Evolutionary conservation across 805 yeast genomes (phyloP), one percentile per base, ranked within the genome.

Genomic region (Komagataella ulmi): DNA sequence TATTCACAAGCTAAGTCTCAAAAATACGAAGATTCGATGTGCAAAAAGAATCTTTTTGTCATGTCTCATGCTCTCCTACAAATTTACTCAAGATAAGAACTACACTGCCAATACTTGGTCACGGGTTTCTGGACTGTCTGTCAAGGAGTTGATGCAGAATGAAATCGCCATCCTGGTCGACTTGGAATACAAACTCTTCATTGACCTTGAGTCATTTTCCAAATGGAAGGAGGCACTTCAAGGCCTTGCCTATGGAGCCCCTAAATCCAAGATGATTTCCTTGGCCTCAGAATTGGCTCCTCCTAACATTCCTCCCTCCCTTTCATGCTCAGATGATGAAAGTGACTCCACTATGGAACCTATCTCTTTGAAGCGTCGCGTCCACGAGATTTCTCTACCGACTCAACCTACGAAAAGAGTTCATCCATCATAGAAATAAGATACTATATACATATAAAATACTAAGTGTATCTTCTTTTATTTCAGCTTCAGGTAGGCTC

Each of bases 31-130:
- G 17, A 40, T 24, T 19, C 57, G 55, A 50, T 81, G 85, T 59
- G 83, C 88, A 6, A 80, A 85, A 58, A 77, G 85, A 55, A 74
- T 80, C 46, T 81, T 88, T 55, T 71, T 88, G 54, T 76, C 82
- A 2, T 76, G 86, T 59, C 63, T 88, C 51, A 84, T 87, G 51
- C 68, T 88, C 44, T 81, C 93, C 3, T 76, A 83, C 50, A 88
- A 88, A 62, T 85, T 80, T 63, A 71, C 75, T 54, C 88, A 81
- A 61, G 96, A 88, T 65, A 76, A 79, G 50, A 83, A 82, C 61
- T 85, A 77, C 64, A 72, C 85, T 30, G 73, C 84, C 57, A 74
- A 72, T 55, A 77, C 85, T 5, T 88, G 96, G 96, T 70, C 83
- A 50, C 77, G 79, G 61, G 81, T 88, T 49, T 76, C 88, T 40